Evolutionary conservation across 768 basidiomycete species (phyloP).

Genomic region (Candolleomyces efflorescens): DNA sequence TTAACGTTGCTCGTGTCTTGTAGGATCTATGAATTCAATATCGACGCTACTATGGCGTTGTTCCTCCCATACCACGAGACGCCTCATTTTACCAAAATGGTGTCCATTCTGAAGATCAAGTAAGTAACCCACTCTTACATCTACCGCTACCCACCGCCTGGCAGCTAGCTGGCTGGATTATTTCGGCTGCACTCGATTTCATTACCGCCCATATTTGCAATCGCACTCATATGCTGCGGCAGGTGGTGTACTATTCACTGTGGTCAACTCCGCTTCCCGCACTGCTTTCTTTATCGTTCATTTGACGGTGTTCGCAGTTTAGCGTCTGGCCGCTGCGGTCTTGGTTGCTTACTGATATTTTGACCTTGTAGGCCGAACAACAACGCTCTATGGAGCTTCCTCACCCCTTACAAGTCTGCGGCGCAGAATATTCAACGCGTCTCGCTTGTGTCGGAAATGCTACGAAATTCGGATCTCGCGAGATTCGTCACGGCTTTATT

Average conservation of each 20-base stretch:
- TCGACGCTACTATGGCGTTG: slow-evolving; percentile 67
- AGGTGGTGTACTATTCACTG: too few species aligned
- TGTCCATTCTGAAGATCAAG: slow-evolving; percentile 80
- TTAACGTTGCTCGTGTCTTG: slow-evolving; percentile 4
- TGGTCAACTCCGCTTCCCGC: too few species aligned
- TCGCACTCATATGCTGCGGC: too few species aligned
- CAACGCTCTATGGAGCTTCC: slow-evolving; percentile 56
- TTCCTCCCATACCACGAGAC: slow-evolving; percentile 97
- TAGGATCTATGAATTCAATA: slow-evolving; percentile 93
- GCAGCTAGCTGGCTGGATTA: background rate
- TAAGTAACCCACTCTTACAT: slow-evolving; percentile 28
- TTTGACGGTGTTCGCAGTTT: background rate
- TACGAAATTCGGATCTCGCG: slow-evolving; percentile 63
- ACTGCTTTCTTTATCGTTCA: too few species aligned
- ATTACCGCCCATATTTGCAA: background rate
- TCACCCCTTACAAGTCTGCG: slow-evolving; percentile 73
- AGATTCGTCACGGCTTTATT: slow-evolving; percentile 68
- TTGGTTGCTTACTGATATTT: background rate
- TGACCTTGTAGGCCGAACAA: slow-evolving; percentile 39
- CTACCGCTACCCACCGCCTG: background rate
- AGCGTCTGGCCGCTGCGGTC: background rate
- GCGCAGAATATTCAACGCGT: slow-evolving; percentile 69
- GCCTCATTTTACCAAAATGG: slow-evolving; percentile 89
- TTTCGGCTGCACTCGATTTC: background rate
- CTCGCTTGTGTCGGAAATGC: slow-evolving; percentile 74